A percentile compares a stretch with the other conserved stretches of the same genome.
Evolutionary conservation across 1,284 basidiomycete genomes (phyloP).

Genomic region (Cutaneotrichosporon curvatum): DNA sequence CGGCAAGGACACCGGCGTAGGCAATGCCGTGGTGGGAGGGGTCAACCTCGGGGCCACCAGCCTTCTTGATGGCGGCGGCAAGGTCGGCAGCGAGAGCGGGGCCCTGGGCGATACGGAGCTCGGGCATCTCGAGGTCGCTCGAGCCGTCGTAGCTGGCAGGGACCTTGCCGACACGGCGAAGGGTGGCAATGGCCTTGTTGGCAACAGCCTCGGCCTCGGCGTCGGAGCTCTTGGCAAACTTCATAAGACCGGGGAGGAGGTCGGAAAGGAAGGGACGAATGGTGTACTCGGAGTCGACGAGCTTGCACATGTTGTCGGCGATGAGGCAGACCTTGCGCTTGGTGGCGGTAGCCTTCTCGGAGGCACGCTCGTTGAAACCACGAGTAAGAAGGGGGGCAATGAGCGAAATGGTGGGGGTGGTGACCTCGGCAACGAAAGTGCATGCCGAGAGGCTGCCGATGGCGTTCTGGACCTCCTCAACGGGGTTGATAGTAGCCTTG

Average conservation of each 20-base stretch:
- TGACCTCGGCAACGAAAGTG: slow-evolving; percentile 99
- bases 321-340: slow-evolving; percentile 97
- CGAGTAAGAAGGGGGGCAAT: slow-evolving; percentile 97
- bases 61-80: slow-evolving; percentile 74
- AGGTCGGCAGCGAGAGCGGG: slow-evolving; percentile 61
- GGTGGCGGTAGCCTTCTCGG: slow-evolving; percentile 77
- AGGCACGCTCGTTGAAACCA: slow-evolving; percentile 89
- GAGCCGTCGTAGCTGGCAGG: slow-evolving; percentile 74
- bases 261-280: slow-evolving; percentile 95
- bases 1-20: slow-evolving; percentile 72
- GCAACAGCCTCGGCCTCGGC: slow-evolving; percentile 90
- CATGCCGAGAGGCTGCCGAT: slow-evolving; percentile 95
- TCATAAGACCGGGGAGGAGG: slow-evolving; percentile 87
- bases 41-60: slow-evolving; percentile 52
- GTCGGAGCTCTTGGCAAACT: slow-evolving; percentile 85
- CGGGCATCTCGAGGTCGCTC: slow-evolving; percentile 58
- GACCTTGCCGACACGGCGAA: slow-evolving; percentile 86
- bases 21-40: slow-evolving; percentile 57
- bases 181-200: slow-evolving; percentile 79
- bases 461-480: slow-evolving; percentile 97
- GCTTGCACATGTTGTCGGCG: slow-evolving; percentile 97
- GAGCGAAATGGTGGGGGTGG: slow-evolving; percentile 95
- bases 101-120: slow-evolving; percentile 67
- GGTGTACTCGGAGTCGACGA: slow-evolving; percentile 89
- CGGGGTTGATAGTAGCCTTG: slow-evolving; percentile 96